Evolutionary conservation across 192 early-diverging fungal species (phyloP), one percentile per base, ranked within the genome.

Genomic region (Backusella macrospora): DNA sequence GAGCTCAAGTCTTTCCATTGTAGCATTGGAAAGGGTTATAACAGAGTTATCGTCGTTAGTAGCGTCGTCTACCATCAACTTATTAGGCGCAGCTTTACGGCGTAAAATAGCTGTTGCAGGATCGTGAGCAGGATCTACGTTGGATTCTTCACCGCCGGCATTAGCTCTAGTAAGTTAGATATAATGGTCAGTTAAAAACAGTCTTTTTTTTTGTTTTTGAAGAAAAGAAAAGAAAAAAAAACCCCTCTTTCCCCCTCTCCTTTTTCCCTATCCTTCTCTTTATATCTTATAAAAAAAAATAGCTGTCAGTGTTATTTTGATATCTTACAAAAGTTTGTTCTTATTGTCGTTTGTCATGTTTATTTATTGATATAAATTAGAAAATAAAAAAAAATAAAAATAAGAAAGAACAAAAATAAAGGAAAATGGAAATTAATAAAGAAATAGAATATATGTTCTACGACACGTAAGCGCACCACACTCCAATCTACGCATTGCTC

Each of bases 41-140:
- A 99, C 95, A n/a, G 98, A 99, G 84, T 97, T 98, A 86, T 99
- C 98, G 79, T 98, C 96, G 79, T 93, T 97, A 69, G 89, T 92
- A 39, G 96, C 94, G 76, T 98, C 97, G 80, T 98, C 98, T 37
- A 99, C 95, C 85, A 99, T 93, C 64, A 99, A 84, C 88, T 99
- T 99, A 88, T 99, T 99, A n/a, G 95, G 95, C 46, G 96, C 92
- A 0, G 93, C 79, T 82, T 99, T 99, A 76, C 93, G 92, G 78
- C 95, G 95, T 65, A 99, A 85, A 78, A 99, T 99, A 65, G 97
- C 98, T 15, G 95, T 94, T 49, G 97, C 92, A 40, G 92, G 85
- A 86, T 99, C 98, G 66, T 95, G 85, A 48, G 84, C 88, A 34
- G 88, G 83, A 81, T 92, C 88, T 44, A 76, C 69, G 49, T 80